Evolutionary conservation across 805 yeast genomes (phyloP).

Genomic region (Scheffersomyces ergatensis): DNA sequence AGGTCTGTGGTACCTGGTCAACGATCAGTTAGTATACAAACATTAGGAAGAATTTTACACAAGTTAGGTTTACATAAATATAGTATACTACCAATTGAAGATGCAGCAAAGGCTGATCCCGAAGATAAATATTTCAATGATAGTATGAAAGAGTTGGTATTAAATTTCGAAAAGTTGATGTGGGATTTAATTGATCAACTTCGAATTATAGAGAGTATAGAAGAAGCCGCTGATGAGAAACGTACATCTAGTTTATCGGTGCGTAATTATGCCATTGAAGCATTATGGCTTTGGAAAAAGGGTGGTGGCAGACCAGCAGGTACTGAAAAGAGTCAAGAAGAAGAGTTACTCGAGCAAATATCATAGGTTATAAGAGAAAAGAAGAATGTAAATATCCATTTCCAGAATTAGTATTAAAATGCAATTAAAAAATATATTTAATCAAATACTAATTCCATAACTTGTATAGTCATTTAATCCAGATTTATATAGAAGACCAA

Average conservation of each 20-base stretch:
- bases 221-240: slow-evolving; percentile 66
- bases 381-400: background rate
- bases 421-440: background rate
- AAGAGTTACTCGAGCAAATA: slow-evolving; percentile 7
- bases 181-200: slow-evolving; percentile 71
- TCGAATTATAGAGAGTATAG: slow-evolving; percentile 61
- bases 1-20: slow-evolving; percentile 83
- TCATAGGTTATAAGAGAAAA: background rate
- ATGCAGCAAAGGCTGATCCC: slow-evolving; percentile 26
- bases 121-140: slow-evolving; percentile 35
- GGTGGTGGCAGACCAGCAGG: slow-evolving; percentile 37
- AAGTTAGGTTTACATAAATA: slow-evolving; percentile 68
- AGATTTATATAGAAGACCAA: background rate
- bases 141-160: slow-evolving; percentile 17
- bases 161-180: slow-evolving; percentile 50
- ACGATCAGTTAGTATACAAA: slow-evolving; percentile 80
- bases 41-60: slow-evolving; percentile 82
- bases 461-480: background rate
- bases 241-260: slow-evolving; percentile 68
- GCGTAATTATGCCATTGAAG: slow-evolving; percentile 80
- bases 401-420: background rate
- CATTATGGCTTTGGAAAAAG: slow-evolving; percentile 83
- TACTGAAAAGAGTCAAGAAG: slow-evolving; percentile 20
- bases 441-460: background rate
- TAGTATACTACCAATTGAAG: slow-evolving; percentile 46